phyloP scores from a whole-genome alignment of 208 protist species.

The Trypanosoma theileri region DNA sequence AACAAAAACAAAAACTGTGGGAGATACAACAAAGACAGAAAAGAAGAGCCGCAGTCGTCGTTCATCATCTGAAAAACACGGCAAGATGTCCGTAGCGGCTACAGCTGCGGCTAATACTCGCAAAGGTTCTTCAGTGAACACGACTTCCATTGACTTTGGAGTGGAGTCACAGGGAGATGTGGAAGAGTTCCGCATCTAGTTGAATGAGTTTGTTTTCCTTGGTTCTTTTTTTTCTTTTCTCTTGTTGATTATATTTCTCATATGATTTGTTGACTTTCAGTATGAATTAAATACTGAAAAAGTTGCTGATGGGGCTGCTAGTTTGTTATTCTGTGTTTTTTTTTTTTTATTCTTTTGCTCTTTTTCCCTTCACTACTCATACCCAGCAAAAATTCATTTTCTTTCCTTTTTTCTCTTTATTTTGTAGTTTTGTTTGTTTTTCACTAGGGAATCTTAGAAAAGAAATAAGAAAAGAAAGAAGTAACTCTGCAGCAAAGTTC shows the following conservation, averaged over 20 bases:
- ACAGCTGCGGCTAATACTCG: neutral
- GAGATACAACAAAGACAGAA: neutral
- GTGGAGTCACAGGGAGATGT: constrained; percentile 22
- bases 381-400: neutral
- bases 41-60: neutral
- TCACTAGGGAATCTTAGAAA: neutral
- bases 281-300: neutral
- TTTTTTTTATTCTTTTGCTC: constrained; percentile 4
- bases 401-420: constrained; percentile 1
- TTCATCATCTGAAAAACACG: neutral
- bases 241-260: constrained; percentile 11
- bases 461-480: neutral
- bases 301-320: neutral
- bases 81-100: neutral
- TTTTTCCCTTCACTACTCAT: constrained; percentile 17
- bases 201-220: neutral
- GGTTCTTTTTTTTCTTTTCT: constrained; percentile 17
- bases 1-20: constrained; percentile 7
- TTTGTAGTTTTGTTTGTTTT: neutral
- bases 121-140: neutral
- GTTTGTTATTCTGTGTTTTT: neutral
- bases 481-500: no score
- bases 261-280: constrained; percentile 3
- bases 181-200: constrained; percentile 27
- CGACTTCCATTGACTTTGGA: constrained; percentile 13